Conservation (phyloP, 805 yeast species). For the Candida ascalaphidarum region DNA sequence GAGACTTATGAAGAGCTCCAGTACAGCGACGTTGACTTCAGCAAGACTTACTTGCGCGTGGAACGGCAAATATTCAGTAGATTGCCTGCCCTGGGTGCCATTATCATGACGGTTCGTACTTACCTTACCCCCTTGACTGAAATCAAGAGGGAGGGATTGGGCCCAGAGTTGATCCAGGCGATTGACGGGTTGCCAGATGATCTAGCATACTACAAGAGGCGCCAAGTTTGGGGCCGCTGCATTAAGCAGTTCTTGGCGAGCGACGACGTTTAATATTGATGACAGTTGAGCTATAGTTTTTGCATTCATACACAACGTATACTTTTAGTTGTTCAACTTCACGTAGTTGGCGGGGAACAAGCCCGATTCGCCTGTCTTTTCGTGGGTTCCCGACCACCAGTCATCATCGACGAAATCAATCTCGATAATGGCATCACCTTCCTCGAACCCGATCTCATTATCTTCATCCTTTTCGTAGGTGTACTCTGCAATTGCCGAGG, state of each 20-base stretch:
- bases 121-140: conserved; percentile 21
- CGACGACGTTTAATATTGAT: too few species aligned
- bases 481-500: conserved; percentile 61
- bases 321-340: conserved; percentile 9
- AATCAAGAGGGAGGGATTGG: conserved; percentile 24
- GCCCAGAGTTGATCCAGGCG: conserved; percentile 18
- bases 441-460: conserved; percentile 78
- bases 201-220: conserved; percentile 26
- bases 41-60: conserved; percentile 23
- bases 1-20: conserved; percentile 24
- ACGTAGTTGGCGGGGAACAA: conserved; percentile 93
- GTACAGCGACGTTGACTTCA: conserved; percentile 27
- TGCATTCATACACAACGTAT: too few species aligned
- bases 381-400: conserved; percentile 90
- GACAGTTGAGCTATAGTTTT: not conserved
- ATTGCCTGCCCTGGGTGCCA: conserved; percentile 26
- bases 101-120: conserved; percentile 28
- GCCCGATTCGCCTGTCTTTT: conserved; percentile 62
- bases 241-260: conserved; percentile 18
- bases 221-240: conserved; percentile 31
- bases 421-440: conserved; percentile 73
- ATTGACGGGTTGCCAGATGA: conserved; percentile 32
- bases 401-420: conserved; percentile 88
- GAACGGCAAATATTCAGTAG: conserved; percentile 30
- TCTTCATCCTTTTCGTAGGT: conserved; percentile 89